phyloP scores from a whole-genome alignment of 2,329 filamentous ascomycete species.

The Diplodia scrobiculata region DNA sequence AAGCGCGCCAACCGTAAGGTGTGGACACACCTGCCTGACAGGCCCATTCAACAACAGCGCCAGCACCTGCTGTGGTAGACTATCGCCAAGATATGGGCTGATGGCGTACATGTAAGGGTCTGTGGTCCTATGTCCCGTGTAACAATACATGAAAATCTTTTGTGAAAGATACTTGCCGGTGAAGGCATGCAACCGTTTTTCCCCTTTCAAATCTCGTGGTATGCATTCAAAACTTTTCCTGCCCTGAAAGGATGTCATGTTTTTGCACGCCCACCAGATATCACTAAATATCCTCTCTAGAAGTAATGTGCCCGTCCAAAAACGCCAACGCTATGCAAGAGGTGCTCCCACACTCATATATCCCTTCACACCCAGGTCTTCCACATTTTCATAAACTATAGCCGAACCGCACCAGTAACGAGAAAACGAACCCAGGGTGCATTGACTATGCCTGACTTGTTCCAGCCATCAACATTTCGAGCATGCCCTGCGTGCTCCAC shows the following conservation, averaged over 20 bases:
- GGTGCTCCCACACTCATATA: not conserved
- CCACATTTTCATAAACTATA: not conserved
- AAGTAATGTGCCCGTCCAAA: not conserved
- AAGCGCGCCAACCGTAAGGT: constrained; percentile 74
- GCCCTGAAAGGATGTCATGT: not conserved
- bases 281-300: not conserved
- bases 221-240: constrained; percentile 11
- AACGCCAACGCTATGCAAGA: constrained; percentile 47
- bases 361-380: not conserved
- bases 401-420: not conserved
- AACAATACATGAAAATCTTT: not conserved
- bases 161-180: not conserved
- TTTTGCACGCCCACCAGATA: constrained; percentile 13
- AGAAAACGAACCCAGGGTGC: constrained; percentile 26
- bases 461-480: constrained; percentile 70
- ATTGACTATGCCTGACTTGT: constrained; percentile 16
- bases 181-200: not conserved
- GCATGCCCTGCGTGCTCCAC: constrained; percentile 80
- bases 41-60: constrained; percentile 78
- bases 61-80: constrained; percentile 88
- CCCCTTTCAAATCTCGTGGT: not conserved
- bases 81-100: not conserved
- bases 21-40: constrained; percentile 86
- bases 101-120: not conserved
- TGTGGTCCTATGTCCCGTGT: not conserved